These are phyloP conservation scores for Ustilago curta DNA, from an alignment of 1,284 basidiomycete species.

Conservation along the genomic window DNA sequence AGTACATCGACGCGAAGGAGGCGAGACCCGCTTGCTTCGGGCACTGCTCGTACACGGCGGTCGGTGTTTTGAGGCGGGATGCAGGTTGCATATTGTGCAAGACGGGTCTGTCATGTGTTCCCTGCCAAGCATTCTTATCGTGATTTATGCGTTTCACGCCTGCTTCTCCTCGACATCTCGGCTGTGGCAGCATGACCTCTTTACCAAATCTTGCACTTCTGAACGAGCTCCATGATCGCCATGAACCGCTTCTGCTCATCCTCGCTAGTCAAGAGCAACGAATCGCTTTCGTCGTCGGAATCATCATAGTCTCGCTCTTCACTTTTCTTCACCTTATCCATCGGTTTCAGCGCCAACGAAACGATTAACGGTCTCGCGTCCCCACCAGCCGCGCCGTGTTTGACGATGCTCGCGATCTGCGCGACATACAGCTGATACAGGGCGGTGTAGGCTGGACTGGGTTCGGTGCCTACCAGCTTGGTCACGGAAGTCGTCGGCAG, in stretches of 20 bases:
- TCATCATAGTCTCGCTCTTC: conserved; percentile 40
- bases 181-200: conserved; percentile 5
- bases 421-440: conserved; percentile 84
- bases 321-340: not conserved
- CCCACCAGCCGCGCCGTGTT: conserved; percentile 71
- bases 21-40: conserved; percentile 18
- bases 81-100: too few relatives aligned
- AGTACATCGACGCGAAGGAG: conserved; percentile 30
- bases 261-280: conserved; percentile 71
- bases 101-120: too few relatives aligned
- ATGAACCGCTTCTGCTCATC: conserved; percentile 77
- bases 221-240: conserved; percentile 78
- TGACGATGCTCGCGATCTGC: conserved; percentile 86
- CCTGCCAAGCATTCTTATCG: not conserved
- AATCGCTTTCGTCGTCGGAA: conserved; percentile 61
- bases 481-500: conserved; percentile 80
- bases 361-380: conserved; percentile 46
- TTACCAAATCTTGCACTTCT: conserved; percentile 68
- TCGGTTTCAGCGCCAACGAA: conserved; percentile 32
- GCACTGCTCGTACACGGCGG: conserved; percentile 7
- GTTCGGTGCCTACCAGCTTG: conserved; percentile 78
- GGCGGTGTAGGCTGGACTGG: conserved; percentile 75
- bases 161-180: too few relatives aligned
- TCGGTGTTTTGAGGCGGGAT: conserved; percentile 21
- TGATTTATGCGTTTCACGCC: not conserved